These are phyloP conservation scores for Boletus sensibilis DNA, from an alignment of 768 basidiomycete genomes.

Conservation along the genomic window DNA sequence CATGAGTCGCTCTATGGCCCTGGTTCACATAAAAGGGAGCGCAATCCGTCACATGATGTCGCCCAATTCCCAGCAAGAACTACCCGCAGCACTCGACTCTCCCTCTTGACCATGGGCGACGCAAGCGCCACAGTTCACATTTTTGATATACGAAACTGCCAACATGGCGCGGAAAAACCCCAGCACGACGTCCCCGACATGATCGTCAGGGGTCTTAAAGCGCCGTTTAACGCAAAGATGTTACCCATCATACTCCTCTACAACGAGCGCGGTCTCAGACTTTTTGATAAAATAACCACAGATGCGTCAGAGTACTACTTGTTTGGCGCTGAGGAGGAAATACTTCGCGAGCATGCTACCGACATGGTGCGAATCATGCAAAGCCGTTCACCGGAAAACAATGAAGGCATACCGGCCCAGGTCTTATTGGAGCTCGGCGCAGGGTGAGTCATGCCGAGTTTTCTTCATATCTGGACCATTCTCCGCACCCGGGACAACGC, in stretches of 20 bases:
- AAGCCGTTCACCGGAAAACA: conserved; percentile 23
- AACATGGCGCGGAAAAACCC: background rate
- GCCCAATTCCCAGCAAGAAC: background rate
- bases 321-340: conserved; percentile 83
- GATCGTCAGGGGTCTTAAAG: conserved; percentile 55
- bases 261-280: conserved; percentile 77
- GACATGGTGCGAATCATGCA: conserved; percentile 80
- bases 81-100: background rate
- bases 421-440: conserved; percentile 90
- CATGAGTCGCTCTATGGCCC: background rate
- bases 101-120: conserved; percentile 20
- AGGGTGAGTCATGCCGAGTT: conserved; percentile 56
- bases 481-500: background rate
- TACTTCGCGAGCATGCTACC: conserved; percentile 67
- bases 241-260: conserved; percentile 86
- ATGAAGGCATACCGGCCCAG: conserved; percentile 39
- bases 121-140: conserved; percentile 17
- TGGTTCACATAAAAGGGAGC: background rate
- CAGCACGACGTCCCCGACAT: conserved; percentile 41
- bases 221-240: conserved; percentile 52
- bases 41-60: background rate
- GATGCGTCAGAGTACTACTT: conserved; percentile 83
- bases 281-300: conserved; percentile 86
- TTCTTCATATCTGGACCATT: background rate
- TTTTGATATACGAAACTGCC: conserved; percentile 22